Percentiles rank a stretch among this genome's conserved stretches.
Evolutionary conservation across 106 monocot species (phyloP).

Genomic region (Agapanthus africanus): DNA sequence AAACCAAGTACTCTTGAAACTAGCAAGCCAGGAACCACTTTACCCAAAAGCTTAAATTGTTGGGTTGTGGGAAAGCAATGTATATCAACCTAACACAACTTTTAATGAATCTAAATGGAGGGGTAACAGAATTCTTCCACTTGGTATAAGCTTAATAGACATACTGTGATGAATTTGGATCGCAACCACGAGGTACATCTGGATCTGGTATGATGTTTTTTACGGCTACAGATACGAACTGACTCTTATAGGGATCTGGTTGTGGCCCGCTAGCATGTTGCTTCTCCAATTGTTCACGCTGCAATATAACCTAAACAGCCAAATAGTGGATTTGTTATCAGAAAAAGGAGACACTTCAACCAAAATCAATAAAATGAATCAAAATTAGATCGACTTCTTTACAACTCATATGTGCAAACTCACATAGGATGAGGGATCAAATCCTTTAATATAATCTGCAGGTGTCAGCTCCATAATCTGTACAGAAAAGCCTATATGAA

Average conservation of each 20-base stretch:
- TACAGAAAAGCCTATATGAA: neutral
- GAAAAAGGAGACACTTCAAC: neutral
- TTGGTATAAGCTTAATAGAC: neutral
- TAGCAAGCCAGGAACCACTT: too few species aligned
- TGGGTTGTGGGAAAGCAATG: too few species aligned
- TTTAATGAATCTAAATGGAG: too few species aligned
- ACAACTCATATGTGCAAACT: constrained; percentile 18
- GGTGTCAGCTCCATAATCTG: constrained; percentile 71
- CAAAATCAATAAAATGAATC: neutral
- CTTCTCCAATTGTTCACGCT: constrained; percentile 46
- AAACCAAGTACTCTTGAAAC: too few species aligned
- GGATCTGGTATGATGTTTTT: constrained; percentile 62
- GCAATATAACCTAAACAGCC: constrained; percentile 37
- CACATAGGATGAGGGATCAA: constrained; percentile 65
- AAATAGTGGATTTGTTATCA: neutral
- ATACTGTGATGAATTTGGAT: constrained; percentile 49
- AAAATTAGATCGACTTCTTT: neutral
- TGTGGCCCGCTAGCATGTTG: constrained; percentile 19
- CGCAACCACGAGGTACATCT: constrained; percentile 33
- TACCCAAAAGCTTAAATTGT: too few species aligned
- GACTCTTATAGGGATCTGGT: constrained; percentile 18
- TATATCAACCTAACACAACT: too few species aligned
- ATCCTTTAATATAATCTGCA: constrained; percentile 63
- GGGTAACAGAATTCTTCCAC: neutral
- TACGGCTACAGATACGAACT: constrained; percentile 42